Evolutionary conservation across 2,329 filamentous ascomycete species (phyloP), one percentile per base, ranked within the genome.

Genomic region (Escovopsis weberi): DNA sequence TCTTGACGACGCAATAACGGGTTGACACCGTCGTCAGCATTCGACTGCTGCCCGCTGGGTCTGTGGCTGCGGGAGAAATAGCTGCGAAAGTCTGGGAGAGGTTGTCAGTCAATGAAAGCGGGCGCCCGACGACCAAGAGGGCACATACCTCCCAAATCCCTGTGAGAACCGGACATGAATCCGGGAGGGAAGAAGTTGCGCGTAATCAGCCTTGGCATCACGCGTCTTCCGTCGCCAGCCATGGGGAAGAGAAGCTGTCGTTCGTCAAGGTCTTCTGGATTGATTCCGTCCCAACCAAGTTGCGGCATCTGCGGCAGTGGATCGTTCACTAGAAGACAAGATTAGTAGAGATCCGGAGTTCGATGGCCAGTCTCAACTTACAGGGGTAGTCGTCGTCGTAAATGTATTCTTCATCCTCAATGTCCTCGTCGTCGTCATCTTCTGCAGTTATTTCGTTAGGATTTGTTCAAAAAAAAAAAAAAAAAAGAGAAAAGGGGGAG

Each of bases 21-120:
- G 55, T 96, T 95, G 19, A 79, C 71, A 4, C 86, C 87, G 56
- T 95, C 88, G 49, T 94, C 86, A 32, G 74, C 70, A 26, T 69
- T 69, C 44, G 74, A 70, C 41, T 74, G 64, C 30, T 72, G 66
- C 18, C 64, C 66, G 38, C 69, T 69, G 42, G 71, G 60, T 44
- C 75, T 68, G 51, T 78, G 72, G 47, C 69, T 63, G 50, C 74
- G 60, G 19, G 62, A 62, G 67, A 61, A 68, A 46, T 67, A 68
- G 50, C 59, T 69, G 37, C 67, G 64, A 52, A 73, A 72, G 44
- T 73, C 68, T 63, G 43, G 43, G 12, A n/a, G 33, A 4, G 12
- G 18, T 12, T 15, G n/a, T 46, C 9, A 45, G 44, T 33, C 46
- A 4, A 28, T 38, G 33, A 19, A 38, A n/a, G 40, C 41, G 40